phyloP scores from a whole-genome alignment of 192 early-diverging fungal species.

The Backusella liffmaniae region DNA sequence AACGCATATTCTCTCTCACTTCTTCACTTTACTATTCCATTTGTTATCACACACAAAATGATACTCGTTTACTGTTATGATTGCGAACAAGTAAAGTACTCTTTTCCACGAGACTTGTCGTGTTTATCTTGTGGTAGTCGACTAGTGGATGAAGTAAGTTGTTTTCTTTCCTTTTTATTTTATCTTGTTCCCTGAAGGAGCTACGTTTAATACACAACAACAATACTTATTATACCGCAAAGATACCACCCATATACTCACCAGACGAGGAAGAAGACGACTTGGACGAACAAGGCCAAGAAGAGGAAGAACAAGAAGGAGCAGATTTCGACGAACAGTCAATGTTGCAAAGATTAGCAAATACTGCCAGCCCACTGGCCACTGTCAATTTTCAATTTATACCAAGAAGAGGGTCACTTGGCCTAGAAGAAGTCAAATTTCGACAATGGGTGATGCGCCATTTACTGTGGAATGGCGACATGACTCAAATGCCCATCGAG shows the following conservation, averaged over 20 bases:
- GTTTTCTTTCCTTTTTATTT: background rate
- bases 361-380: background rate
- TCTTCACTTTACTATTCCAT: background rate
- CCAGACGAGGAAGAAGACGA: background rate
- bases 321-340: background rate
- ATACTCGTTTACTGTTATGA: background rate
- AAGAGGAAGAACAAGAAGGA: background rate
- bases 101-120: background rate
- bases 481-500: background rate
- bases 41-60: background rate
- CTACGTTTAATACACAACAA: background rate
- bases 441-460: background rate
- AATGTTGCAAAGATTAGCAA: background rate
- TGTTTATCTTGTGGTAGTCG: background rate
- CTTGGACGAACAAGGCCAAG: background rate
- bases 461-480: background rate
- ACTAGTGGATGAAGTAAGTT: background rate
- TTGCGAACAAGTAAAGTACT: conserved; percentile 5
- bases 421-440: background rate
- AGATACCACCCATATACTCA: background rate
- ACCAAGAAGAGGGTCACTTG: background rate
- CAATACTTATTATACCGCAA: background rate
- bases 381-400: background rate
- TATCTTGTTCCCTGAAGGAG: background rate
- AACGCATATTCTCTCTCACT: background rate